A percentile compares a stretch with the other conserved stretches of the same genome.
These are phyloP conservation scores for Phytopythium kandeliae DNA, from an alignment of 352 stramenopile genomes.

Conservation along the genomic window DNA sequence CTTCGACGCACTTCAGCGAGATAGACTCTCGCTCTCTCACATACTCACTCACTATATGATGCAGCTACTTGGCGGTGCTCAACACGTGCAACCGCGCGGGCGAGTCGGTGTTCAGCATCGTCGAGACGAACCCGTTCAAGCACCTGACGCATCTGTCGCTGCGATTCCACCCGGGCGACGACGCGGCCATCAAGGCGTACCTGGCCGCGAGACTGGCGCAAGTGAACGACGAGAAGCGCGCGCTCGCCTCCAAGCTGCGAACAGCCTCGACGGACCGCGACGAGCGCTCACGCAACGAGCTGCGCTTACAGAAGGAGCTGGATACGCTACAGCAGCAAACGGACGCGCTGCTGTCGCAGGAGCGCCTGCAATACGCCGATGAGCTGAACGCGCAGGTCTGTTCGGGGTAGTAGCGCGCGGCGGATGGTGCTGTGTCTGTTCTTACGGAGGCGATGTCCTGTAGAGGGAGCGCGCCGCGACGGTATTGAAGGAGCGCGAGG, in stretches of 20 bases:
- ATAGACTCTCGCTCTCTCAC: no score
- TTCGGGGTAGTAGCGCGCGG: no score
- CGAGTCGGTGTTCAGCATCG: conserved; percentile 87
- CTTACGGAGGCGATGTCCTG: background rate
- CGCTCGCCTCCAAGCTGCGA: conserved; percentile 31
- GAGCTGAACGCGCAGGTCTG: conserved; percentile 46
- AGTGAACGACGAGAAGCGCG: conserved; percentile 45
- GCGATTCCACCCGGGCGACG: conserved; percentile 79
- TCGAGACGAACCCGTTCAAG: conserved; percentile 95
- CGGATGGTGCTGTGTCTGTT: no score
- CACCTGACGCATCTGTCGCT: conserved; percentile 92
- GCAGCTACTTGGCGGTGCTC: conserved; percentile 76
- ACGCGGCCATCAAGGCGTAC: conserved; percentile 89
- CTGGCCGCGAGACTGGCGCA: conserved; percentile 86
- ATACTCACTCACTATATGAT: conserved; percentile 5
- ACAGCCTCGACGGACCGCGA: conserved; percentile 35
- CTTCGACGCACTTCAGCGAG: no score
- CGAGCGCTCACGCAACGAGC: conserved; percentile 20
- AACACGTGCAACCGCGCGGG: conserved; percentile 60
- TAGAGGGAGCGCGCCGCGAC: conserved; percentile 40
- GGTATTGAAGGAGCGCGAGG: conserved; percentile 52
- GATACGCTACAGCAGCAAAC: conserved; percentile 44
- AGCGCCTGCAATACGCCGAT: conserved; percentile 66
- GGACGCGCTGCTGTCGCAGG: conserved; percentile 47
- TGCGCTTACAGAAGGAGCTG: conserved; percentile 43